phyloP scores from a whole-genome alignment of 805 yeast species.

The Schwanniomyces yamadae region DNA sequence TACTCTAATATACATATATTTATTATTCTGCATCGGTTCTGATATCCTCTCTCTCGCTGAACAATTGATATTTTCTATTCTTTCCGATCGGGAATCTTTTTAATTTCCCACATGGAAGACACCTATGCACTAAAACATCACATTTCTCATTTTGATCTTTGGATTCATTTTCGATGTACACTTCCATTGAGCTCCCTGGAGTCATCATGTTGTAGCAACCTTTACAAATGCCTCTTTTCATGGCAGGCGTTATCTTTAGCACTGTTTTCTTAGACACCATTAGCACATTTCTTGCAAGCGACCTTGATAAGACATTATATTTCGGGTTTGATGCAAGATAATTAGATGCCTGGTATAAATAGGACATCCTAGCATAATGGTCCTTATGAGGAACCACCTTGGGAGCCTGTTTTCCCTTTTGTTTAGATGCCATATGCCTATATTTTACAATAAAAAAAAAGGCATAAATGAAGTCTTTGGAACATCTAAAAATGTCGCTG shows the following conservation, averaged over 20 bases:
- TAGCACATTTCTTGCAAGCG: constrained; percentile 54
- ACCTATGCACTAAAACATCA: constrained; percentile 50
- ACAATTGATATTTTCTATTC: constrained; percentile 47
- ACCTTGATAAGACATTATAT: constrained; percentile 49
- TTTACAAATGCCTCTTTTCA: constrained; percentile 73
- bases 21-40: neutral
- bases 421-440: constrained; percentile 8
- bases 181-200: constrained; percentile 45
- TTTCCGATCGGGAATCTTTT: constrained; percentile 66
- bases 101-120: constrained; percentile 49
- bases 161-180: constrained; percentile 44
- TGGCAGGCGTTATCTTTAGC: constrained; percentile 56
- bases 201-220: constrained; percentile 53
- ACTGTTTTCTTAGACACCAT: constrained; percentile 68
- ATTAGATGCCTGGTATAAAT: constrained; percentile 55
- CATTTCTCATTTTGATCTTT: constrained; percentile 25
- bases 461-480: too few relatives aligned
- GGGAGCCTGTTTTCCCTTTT: constrained; percentile 26
- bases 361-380: constrained; percentile 58
- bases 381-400: constrained; percentile 51
- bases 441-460: too few relatives aligned
- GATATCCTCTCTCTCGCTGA: constrained; percentile 40
- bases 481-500: constrained; percentile 2
- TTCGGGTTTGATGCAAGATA: constrained; percentile 30
- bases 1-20: constrained; percentile 1